Evolutionary conservation across 371 early-diverging fungal genomes (phyloP).

Genomic region (Mortierella sp.): DNA sequence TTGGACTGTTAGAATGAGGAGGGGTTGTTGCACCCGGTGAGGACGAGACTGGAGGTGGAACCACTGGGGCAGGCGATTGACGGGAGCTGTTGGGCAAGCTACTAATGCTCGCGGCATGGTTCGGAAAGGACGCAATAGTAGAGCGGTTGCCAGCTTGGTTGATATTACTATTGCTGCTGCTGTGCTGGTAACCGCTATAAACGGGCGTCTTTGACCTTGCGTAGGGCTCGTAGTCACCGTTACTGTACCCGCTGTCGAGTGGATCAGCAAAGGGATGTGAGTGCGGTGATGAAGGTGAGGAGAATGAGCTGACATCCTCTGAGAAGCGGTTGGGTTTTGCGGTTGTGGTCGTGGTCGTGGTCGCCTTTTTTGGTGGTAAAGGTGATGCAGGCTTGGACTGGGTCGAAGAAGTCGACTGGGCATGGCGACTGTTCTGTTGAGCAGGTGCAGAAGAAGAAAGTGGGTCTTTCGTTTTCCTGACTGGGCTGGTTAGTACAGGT

Average conservation of each 20-base stretch:
- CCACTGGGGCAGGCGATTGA: slow-evolving; percentile 12
- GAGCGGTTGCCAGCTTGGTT: slow-evolving; percentile 11
- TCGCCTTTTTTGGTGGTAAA: not conserved
- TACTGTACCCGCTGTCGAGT: slow-evolving; percentile 12
- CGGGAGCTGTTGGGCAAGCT: slow-evolving; percentile 17
- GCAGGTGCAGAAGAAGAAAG: slow-evolving; percentile 5
- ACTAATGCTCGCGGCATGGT: not conserved
- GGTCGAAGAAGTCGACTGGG: not conserved
- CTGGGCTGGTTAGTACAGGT: slow-evolving; percentile 1
- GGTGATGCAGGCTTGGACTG: not conserved
- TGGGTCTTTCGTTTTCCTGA: slow-evolving; percentile 7
- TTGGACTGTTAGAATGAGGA: not conserved
- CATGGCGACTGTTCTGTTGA: not conserved
- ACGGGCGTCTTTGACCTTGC: not conserved
- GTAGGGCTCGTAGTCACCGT: slow-evolving; percentile 17
- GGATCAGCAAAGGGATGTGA: slow-evolving; percentile 37
- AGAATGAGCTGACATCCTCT: slow-evolving; percentile 20
- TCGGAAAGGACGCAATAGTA: slow-evolving; percentile 15
- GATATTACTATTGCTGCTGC: not conserved
- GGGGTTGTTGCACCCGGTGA: too few relatives aligned
- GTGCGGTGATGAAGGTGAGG: slow-evolving; percentile 32
- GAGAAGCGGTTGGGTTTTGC: slow-evolving; percentile 13
- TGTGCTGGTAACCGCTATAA: not conserved
- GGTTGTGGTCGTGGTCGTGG: not conserved
- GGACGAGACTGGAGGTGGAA: slow-evolving; percentile 4